Evolutionary conservation across 2,329 filamentous ascomycete species (phyloP), one percentile per base, ranked within the genome.

Genomic region (Ophiognomonia clavigignenti-juglandacearum): DNA sequence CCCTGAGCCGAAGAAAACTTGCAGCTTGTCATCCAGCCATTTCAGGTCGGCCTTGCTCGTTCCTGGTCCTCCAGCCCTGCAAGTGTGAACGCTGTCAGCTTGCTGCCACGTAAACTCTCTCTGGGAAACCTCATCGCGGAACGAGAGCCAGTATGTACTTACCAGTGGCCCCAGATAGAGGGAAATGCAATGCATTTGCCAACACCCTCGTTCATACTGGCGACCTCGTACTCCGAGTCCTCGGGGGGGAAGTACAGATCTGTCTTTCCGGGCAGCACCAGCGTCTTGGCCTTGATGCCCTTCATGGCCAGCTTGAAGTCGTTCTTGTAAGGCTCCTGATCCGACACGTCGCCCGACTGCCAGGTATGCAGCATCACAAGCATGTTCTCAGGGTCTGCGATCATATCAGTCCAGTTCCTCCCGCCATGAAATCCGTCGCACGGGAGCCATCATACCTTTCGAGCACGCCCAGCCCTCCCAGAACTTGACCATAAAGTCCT

Each of bases 201-300:
- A 31, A 57, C 45, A 0, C 54, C 57, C 1, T 55, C 50, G 10
- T 48, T 38, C 61, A 63, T 61, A 39, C n/a, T 29, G 11, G 77
- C 39, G 61, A 91, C 82, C 58, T 93, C 88, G 47, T 83, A 82
- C 57, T 86, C 78, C 0, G 85, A 89, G 54, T 91, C 88, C 57
- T 91, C 86, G 0, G 86, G 85, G 43, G 87, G 85, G 54, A 93
- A 92, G 60, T 92, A 92, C 4, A 92, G 70, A 59, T 92, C 88
- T 0, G 85, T 90, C 60, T 86, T 80, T 19, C 72, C 67, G 0
- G 88, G 87, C 13, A 91, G 63, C 4, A 92, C 83, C 35, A 92
- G 65, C 0, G 78, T 82, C 56, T 82, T 87, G 1, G 86, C 83
- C 60, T 84, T 86, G 63, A 92, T 89, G 3, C 71, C 74, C 39